These are phyloP conservation scores for Yarrowia sp. DNA, from an alignment of 805 yeast species.

Conservation along the genomic window DNA sequence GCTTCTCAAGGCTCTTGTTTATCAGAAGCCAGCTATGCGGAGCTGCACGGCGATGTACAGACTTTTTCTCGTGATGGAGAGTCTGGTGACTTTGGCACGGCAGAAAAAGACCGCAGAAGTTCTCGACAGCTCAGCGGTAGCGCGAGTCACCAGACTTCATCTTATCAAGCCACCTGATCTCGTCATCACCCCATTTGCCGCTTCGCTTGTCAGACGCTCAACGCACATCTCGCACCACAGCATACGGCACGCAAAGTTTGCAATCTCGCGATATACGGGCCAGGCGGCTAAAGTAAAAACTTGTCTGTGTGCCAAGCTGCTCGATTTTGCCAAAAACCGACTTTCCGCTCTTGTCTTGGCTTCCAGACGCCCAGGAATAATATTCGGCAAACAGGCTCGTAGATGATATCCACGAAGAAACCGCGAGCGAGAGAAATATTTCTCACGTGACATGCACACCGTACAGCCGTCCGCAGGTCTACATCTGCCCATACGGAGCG, in stretches of 20 bases:
- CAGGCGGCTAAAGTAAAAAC: neutral
- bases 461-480: neutral
- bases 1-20: too few species aligned
- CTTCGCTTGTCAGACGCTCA: neutral
- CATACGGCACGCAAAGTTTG: neutral
- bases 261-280: neutral
- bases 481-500: neutral
- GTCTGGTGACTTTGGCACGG: too few species aligned
- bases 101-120: too few species aligned
- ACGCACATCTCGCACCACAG: neutral
- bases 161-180: too few species aligned
- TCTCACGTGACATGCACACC: neutral
- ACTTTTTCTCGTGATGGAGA: too few species aligned
- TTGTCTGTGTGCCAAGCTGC: neutral
- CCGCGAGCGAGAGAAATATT: neutral
- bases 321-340: neutral
- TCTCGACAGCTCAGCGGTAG: too few species aligned
- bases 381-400: neutral
- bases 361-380: neutral
- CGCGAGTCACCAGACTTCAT: too few species aligned
- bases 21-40: too few species aligned
- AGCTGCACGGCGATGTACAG: too few species aligned
- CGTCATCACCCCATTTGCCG: too few species aligned
- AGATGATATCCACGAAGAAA: neutral
- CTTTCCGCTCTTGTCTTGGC: neutral